phyloP scores from a whole-genome alignment of 352 stramenopile genomes.

The Globisporangium apiculatum region DNA sequence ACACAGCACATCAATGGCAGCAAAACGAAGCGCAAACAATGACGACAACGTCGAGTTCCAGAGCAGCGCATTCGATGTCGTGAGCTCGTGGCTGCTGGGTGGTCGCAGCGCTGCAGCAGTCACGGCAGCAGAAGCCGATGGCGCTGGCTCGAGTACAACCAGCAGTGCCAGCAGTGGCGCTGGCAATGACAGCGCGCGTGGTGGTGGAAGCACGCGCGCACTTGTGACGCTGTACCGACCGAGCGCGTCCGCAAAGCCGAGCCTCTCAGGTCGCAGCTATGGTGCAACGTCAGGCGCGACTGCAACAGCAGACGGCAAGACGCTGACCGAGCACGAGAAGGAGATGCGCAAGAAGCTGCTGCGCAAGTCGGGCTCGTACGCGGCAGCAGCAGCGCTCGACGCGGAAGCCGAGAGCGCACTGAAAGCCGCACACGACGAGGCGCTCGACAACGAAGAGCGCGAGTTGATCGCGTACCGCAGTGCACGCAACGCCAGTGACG shows the following conservation, averaged over 20 bases:
- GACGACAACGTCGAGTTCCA: constrained; percentile 55
- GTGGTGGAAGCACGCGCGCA: constrained; percentile 5
- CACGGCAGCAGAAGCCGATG: constrained; percentile 1
- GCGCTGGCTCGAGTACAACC: not conserved
- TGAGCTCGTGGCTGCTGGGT: constrained; percentile 54
- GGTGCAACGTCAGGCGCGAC: not conserved
- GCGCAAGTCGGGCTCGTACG: constrained; percentile 39
- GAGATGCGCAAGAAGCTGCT: constrained; percentile 72
- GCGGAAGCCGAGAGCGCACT: constrained; percentile 22
- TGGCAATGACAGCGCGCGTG: not conserved
- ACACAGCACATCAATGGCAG: not conserved
- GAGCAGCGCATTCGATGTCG: constrained; percentile 46
- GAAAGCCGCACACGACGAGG: constrained; percentile 20
- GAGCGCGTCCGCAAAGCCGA: constrained; percentile 19
- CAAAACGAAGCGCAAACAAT: constrained; percentile 9
- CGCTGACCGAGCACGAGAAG: constrained; percentile 51
- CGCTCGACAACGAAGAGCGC: constrained; percentile 52
- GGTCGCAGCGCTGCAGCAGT: constrained; percentile 9
- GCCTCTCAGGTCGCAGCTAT: constrained; percentile 23
- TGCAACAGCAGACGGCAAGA: constrained; percentile 9
- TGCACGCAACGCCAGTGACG: constrained; percentile 12
- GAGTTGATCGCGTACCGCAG: constrained; percentile 34
- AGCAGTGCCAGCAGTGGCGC: constrained; percentile 11
- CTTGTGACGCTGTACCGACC: constrained; percentile 56
- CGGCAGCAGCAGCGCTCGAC: constrained; percentile 12